These are phyloP conservation scores for Karstenula rhodostoma DNA, from an alignment of 2,329 filamentous ascomycete genomes.

Conservation along the genomic window DNA sequence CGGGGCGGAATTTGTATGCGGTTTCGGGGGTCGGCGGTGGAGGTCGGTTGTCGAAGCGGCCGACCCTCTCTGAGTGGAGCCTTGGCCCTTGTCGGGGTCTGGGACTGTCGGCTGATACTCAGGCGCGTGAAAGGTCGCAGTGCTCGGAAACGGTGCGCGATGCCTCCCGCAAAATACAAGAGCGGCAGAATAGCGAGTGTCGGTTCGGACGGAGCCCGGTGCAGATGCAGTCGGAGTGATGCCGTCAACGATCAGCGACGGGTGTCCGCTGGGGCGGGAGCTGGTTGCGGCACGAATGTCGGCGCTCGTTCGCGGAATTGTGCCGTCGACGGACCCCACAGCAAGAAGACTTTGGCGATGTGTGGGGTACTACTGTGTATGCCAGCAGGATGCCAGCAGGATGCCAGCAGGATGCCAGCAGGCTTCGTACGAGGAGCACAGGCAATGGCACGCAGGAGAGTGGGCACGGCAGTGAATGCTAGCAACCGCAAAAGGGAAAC, in stretches of 20 bases:
- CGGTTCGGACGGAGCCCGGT: neutral
- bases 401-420: neutral
- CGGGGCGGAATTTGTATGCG: slow-evolving; percentile 37
- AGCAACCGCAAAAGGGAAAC: neutral
- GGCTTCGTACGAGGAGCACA: neutral
- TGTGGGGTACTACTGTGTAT: slow-evolving; percentile 15
- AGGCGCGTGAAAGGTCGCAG: slow-evolving; percentile 8
- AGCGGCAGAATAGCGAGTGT: neutral
- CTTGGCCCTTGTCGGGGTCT: slow-evolving; percentile 20
- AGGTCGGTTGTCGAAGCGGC: slow-evolving; percentile 25
- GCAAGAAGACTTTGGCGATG: slow-evolving; percentile 5
- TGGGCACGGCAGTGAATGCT: neutral
- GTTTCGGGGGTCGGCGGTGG: slow-evolving; percentile 23
- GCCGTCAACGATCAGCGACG: slow-evolving; percentile 34
- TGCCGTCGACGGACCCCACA: slow-evolving; percentile 9
- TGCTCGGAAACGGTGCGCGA: neutral
- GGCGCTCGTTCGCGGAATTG: slow-evolving; percentile 20
- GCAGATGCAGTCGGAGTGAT: slow-evolving; percentile 24
- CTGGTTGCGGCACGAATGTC: slow-evolving; percentile 7
- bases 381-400: too few relatives aligned
- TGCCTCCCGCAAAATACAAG: neutral
- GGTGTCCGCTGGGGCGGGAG: slow-evolving; percentile 2
- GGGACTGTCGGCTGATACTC: slow-evolving; percentile 17
- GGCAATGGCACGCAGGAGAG: neutral
- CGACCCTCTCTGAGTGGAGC: slow-evolving; percentile 22